Conservation (phyloP, 768 basidiomycete genomes). For the Solioccasus polychromus region DNA sequence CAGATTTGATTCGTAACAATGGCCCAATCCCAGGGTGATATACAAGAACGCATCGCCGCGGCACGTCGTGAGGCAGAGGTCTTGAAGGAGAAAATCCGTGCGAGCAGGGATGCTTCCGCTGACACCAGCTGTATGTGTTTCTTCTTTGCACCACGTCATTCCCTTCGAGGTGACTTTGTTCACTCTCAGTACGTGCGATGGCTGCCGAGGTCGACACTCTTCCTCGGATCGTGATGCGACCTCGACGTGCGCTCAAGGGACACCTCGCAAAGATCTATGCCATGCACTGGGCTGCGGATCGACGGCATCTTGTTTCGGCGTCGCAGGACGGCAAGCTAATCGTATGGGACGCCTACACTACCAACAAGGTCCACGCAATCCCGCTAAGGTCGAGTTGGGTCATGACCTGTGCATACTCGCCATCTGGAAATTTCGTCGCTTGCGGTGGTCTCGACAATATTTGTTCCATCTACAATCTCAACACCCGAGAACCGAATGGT, state of each 20-base stretch:
- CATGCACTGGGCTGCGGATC: constrained; percentile 99
- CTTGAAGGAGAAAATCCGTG: constrained; percentile 97
- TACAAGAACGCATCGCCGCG: constrained; percentile 91
- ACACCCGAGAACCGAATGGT: constrained; percentile 67
- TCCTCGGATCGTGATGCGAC: constrained; percentile 95
- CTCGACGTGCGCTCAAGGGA: constrained; percentile 90
- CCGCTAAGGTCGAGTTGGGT: constrained; percentile 98
- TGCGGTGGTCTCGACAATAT: constrained; percentile 99
- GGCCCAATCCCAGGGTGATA: constrained; percentile 81
- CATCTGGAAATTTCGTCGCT: constrained; percentile 95
- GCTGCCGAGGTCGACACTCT: constrained; percentile 94
- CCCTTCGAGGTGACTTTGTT: constrained; percentile 13
- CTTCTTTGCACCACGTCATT: constrained; percentile 1
- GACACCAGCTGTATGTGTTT: constrained; percentile 87
- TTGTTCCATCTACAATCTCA: constrained; percentile 95
- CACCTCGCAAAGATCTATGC: constrained; percentile 99
- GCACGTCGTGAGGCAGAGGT: constrained; percentile 96
- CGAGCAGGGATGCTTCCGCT: constrained; percentile 94
- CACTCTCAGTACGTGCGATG: constrained; percentile 86
- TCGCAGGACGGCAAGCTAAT: constrained; percentile 99
- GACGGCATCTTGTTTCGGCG: constrained; percentile 97
- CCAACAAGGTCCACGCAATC: constrained; percentile 99
- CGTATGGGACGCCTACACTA: constrained; percentile 99
- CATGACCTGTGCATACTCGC: constrained; percentile 99
- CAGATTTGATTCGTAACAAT: constrained; percentile 36